Base-by-base conservation (phyloP, 1,139 yeast species). In the Zygotorulaspora mrakii region DNA sequence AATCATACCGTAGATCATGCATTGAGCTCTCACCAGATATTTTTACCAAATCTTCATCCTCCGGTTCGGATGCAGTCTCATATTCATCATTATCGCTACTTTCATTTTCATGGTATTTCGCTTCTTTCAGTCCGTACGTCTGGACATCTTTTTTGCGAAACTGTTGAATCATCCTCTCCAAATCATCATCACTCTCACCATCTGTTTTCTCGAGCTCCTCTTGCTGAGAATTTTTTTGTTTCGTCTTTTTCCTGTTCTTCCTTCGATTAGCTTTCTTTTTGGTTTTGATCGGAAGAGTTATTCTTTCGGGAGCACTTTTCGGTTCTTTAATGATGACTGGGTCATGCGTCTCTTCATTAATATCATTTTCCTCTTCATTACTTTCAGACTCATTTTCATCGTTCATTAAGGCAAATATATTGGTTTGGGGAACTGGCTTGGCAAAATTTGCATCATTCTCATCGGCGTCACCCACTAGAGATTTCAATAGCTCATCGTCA, bases 331-430 rank as follows among this genome's bases (percentile, higher is more conserved):
- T n/a, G n/a, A n/a, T n/a, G n/a, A n/a, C n/a, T n/a, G n/a, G n/a
- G n/a, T n/a, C n/a, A n/a, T n/a, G n/a, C 29, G 37, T 43, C 12
- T 46, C 46, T 23, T 52, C 43, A 7, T 32, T 45, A 4, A 20
- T 14, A n/a, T 39, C 44, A 4, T 49, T 43, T n/a, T 48, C 55
- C 8, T 48, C 57, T 1, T 56, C 61, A 10, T 57, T 63, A 4
- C 59, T 67, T 3, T 62, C 68, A 3, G 53, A 64, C 1, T 65
- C 70, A 1, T 61, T 67, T 3, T 62, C 74, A 3, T 61, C 74
- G 31, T 64, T 68, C 45, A 80, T 64, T 37, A 78, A 61, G 2
- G 76, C 74, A 64, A 79, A 79, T 2, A 79, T 74, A 59, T 79
- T 79, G 3, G 61, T 45, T 33, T 35, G 23, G 27, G 34, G 33